phyloP scores from a whole-genome alignment of 352 stramenopile species.

The Phytophthora pisi region DNA sequence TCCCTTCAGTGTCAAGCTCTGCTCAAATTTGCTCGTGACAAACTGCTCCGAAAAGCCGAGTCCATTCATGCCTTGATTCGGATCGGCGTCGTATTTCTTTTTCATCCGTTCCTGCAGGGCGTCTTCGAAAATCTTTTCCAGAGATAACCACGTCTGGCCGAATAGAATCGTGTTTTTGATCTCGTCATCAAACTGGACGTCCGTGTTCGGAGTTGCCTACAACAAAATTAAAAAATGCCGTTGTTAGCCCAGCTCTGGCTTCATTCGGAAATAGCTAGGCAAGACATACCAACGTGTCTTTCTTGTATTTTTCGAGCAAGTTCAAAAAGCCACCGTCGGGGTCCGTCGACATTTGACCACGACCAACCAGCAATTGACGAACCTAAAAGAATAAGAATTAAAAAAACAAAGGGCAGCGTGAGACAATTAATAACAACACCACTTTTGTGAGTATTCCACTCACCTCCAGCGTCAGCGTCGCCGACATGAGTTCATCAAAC shows the following conservation, averaged over 20 bases:
- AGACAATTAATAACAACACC: neutral
- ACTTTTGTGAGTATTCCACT: neutral
- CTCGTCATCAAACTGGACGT: conserved; percentile 78
- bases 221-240: neutral
- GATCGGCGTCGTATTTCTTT: conserved; percentile 66
- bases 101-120: conserved; percentile 87
- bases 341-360: conserved; percentile 86
- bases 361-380: conserved; percentile 77
- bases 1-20: conserved; percentile 86
- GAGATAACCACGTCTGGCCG: conserved; percentile 87
- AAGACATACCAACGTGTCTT: conserved; percentile 60
- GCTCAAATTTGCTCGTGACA: conserved; percentile 87
- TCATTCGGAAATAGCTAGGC: too few relatives aligned
- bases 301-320: conserved; percentile 89
- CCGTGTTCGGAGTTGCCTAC: conserved; percentile 42
- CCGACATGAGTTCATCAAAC: conserved; percentile 91
- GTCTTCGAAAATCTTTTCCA: conserved; percentile 91
- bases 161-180: conserved; percentile 88
- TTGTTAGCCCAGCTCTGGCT: neutral
- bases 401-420: conserved; percentile 2
- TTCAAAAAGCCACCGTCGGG: conserved; percentile 81
- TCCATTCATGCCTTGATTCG: conserved; percentile 47
- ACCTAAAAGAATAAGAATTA: conserved; percentile 41
- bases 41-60: conserved; percentile 73
- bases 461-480: conserved; percentile 86